Conservation (phyloP, 1,284 basidiomycete species). For the Lentinus polychrous region DNA sequence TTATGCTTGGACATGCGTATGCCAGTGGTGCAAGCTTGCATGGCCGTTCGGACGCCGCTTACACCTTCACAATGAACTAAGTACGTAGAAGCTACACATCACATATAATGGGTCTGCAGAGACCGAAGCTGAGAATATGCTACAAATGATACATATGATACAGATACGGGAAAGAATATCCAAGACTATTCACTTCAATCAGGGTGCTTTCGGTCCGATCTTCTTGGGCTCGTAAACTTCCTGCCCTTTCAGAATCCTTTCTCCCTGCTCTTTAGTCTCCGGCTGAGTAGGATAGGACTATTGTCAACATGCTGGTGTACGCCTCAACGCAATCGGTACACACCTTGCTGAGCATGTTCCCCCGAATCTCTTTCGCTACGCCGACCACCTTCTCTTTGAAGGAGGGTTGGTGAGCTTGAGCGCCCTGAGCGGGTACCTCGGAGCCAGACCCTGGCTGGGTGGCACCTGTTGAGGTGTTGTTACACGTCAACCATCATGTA, state of each 20-base stretch:
- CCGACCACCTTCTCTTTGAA: conserved; percentile 16
- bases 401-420: conserved; percentile 4
- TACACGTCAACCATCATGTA: neutral
- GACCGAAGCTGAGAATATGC: too few relatives aligned
- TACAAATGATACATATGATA: neutral
- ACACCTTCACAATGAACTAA: too few relatives aligned
- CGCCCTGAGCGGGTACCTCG: neutral
- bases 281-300: conserved; percentile 4
- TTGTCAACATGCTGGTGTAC: neutral
- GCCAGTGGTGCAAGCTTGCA: neutral
- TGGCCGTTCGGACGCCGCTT: neutral
- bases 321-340: neutral
- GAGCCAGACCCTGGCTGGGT: conserved; percentile 13
- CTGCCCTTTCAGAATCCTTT: conserved; percentile 11
- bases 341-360: conserved; percentile 11
- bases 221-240: conserved; percentile 15
- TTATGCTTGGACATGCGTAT: too few relatives aligned
- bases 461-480: conserved; percentile 8
- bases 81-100: neutral
- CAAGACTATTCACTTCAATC: neutral
- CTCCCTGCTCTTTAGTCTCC: conserved; percentile 14
- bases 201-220: conserved; percentile 9
- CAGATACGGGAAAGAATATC: neutral
- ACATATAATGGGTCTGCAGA: too few relatives aligned
- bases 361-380: conserved; percentile 11